These are phyloP conservation scores for Fusarium scirpi DNA, from an alignment of 2,329 filamentous ascomycete genomes.

Conservation along the genomic window DNA sequence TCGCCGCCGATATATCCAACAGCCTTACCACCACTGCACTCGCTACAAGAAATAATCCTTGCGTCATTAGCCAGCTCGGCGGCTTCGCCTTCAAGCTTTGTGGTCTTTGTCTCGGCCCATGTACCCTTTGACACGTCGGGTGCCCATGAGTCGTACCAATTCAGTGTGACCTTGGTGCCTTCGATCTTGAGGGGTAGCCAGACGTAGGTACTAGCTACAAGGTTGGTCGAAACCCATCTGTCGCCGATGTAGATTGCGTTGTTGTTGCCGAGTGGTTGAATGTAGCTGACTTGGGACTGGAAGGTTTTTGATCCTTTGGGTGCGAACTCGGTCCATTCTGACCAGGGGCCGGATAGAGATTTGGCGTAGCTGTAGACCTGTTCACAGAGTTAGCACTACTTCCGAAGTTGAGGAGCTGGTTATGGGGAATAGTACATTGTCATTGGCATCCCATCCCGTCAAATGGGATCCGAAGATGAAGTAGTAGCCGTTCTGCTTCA, in stretches of 20 bases:
- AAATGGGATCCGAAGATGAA: slow-evolving; percentile 73
- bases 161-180: slow-evolving; percentile 63
- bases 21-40: slow-evolving; percentile 62
- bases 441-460: slow-evolving; percentile 71
- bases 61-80: slow-evolving; percentile 61
- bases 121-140: slow-evolving; percentile 58
- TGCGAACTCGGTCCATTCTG: slow-evolving; percentile 69
- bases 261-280: slow-evolving; percentile 59
- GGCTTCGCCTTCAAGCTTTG: slow-evolving; percentile 65
- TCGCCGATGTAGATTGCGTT: slow-evolving; percentile 73
- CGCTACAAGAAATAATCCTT: slow-evolving; percentile 59
- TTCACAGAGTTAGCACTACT: not conserved
- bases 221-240: slow-evolving; percentile 71
- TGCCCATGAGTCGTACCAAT: slow-evolving; percentile 68
- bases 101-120: slow-evolving; percentile 59
- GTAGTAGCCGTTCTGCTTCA: slow-evolving; percentile 70
- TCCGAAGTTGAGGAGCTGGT: no score
- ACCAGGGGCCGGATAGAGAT: slow-evolving; percentile 70
- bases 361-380: slow-evolving; percentile 67
- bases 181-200: slow-evolving; percentile 71
- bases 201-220: slow-evolving; percentile 71
- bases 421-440: slow-evolving; percentile 60
- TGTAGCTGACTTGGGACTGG: slow-evolving; percentile 69
- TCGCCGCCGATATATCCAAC: slow-evolving; percentile 69
- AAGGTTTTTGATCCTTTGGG: slow-evolving; percentile 68